Evolutionary conservation across 2,329 filamentous ascomycete genomes (phyloP), one percentile per base, ranked within the genome.

Genomic region (Didymella arachidicola): DNA sequence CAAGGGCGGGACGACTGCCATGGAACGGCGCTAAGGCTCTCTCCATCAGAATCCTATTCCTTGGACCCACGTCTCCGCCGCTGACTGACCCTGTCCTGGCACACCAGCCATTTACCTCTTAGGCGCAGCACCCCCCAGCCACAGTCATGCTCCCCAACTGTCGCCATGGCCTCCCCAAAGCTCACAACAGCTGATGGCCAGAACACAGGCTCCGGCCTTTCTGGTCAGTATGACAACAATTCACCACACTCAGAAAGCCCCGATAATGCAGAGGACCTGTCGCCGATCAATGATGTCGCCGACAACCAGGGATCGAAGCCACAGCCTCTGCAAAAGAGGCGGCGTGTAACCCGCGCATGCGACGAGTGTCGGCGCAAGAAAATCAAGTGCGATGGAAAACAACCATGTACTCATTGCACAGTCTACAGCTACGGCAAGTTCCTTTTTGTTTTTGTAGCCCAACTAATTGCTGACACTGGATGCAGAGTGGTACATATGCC

Each of bases 381-480:
- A 70, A 83, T 84, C 67, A 83, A 83, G 67, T 84, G 82, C 69
- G 82, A 83, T 63, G 82, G 81, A 60, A 83, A 81, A 69, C 81
- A 84, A 70, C 82, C 82, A 7, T 84, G 82, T 67, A 97, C 93
- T 0, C 95, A 98, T 78, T 99, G 95, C 77, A 96, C 93, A 11
- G 93, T 98, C 48, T 99, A 99, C 78, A 97, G 93, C 76, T 99
- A 99, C 82, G 94, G 95, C 97, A 67, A 46, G 74, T 30, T 42
- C 4, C 4, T n/a, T 26, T 2, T 19, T 48, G 7, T 53, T 42
- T n/a, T 3, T 27, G n/a, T 30, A 29, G 36, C 36, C 16, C 36
- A 5, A 16, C 27, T 27, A n/a, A 4, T 29, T 54, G 27, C 50
- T 64, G 34, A 64, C 53, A 39, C 11, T 11, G 36, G 26, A 26